A percentile compares a stretch with the other conserved stretches of the same genome.
Evolutionary conservation across 176 grass and related monocot species (phyloP).

Genomic region (Lolium multiflorum): DNA sequence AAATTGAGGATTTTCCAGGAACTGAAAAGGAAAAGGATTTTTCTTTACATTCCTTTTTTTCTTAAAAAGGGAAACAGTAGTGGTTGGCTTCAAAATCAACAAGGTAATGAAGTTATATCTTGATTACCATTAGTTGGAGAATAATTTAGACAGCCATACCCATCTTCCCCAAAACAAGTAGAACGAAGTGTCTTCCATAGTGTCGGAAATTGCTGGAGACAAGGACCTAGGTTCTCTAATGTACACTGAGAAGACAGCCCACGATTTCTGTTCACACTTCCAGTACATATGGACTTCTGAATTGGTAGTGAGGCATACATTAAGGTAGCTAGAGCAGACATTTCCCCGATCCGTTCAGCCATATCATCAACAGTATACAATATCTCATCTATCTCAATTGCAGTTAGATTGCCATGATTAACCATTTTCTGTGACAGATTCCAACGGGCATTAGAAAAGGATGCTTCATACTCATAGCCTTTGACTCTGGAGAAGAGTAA

Average conservation of each 20-base stretch:
- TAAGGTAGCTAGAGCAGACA: conserved; percentile 89
- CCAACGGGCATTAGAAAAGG: conserved; percentile 80
- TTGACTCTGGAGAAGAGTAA: conserved; percentile 87
- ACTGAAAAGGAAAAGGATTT: conserved; percentile 44
- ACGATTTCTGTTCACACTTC: conserved; percentile 77
- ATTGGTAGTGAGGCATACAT: conserved; percentile 91
- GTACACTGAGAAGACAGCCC: conserved; percentile 75
- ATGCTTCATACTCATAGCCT: conserved; percentile 83
- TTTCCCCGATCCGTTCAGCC: conserved; percentile 78
- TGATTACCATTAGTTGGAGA: conserved; percentile 60
- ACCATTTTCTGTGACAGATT: conserved; percentile 70
- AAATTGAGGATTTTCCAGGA: conserved; percentile 66
- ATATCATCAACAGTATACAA: conserved; percentile 86
- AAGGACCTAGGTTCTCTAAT: conserved; percentile 72
- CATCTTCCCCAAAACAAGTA: conserved; percentile 76
- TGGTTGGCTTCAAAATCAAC: conserved; percentile 17
- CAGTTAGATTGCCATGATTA: conserved; percentile 50
- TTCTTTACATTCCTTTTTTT: conserved; percentile 3
- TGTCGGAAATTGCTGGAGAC: conserved; percentile 75
- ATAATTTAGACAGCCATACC: conserved; percentile 65
- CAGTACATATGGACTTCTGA: conserved; percentile 76
- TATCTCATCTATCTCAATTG: conserved; percentile 79
- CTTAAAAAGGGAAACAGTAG: conserved; percentile 28
- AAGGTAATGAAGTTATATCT: conserved; percentile 32
- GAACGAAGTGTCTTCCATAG: conserved; percentile 79